Conservation (phyloP, 176 grass and related monocot genomes). For the Puya raimondii region DNA sequence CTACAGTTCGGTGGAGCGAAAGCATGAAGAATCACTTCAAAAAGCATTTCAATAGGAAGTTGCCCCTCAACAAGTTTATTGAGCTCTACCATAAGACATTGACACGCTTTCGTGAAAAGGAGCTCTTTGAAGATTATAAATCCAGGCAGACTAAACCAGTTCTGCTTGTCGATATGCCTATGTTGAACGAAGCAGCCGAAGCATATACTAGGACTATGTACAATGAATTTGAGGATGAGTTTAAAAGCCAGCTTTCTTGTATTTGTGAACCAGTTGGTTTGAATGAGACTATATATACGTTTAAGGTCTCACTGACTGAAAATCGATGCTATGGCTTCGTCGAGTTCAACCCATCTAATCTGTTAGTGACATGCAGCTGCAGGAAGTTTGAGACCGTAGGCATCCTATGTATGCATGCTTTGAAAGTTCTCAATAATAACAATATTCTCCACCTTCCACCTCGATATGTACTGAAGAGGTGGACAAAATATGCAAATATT, state of each 20-base stretch:
- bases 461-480: constrained; percentile 46
- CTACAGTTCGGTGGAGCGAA: constrained; percentile 31
- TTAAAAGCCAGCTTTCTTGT: constrained; percentile 38
- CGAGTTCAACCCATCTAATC: constrained; percentile 26
- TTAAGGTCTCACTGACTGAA: constrained; percentile 37
- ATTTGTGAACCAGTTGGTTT: constrained; percentile 35
- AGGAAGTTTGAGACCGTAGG: constrained; percentile 34
- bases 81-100: constrained; percentile 24
- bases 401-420: constrained; percentile 39
- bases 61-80: constrained; percentile 33
- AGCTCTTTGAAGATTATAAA: constrained; percentile 39
- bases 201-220: constrained; percentile 39
- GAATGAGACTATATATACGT: constrained; percentile 23
- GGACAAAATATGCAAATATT: constrained; percentile 37
- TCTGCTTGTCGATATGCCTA: constrained; percentile 35
- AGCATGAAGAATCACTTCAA: constrained; percentile 35
- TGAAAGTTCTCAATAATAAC: constrained; percentile 39
- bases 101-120: constrained; percentile 30
- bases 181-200: constrained; percentile 43
- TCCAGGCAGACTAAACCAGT: constrained; percentile 39
- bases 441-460: constrained; percentile 39
- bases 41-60: constrained; percentile 32
- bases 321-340: constrained; percentile 29
- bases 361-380: constrained; percentile 37
- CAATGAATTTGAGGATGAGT: constrained; percentile 32